Evolutionary conservation across 2,329 filamentous ascomycete species (phyloP), one percentile per base, ranked within the genome.

Genomic region (Botrytis galanthina): DNA sequence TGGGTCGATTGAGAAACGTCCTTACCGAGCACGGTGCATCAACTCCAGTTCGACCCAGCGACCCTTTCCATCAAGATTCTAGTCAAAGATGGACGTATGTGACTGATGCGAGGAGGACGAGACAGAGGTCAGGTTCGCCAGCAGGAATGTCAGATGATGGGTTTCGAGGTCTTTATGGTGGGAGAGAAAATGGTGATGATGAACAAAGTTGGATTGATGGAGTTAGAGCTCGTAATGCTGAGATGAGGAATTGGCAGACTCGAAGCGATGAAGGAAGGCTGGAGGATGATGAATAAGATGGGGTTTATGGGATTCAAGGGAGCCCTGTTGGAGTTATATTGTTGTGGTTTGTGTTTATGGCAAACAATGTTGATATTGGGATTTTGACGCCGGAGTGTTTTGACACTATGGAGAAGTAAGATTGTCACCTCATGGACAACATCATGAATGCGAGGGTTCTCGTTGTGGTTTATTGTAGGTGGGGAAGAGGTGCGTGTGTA

Each of bases 131-230:
- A 22, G 78, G 76, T 37, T 84, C 82, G 46, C 83, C 84, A 4
- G 70, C 76, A 46, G 83, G 83, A n/a, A 74, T 86, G 69, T 78
- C 80, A 42, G 82, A 81, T n/a, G 81, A 82, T n/a, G 84, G 85
- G 0, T 85, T 85, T 74, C 79, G 79, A 75, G 84, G 86, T 20
- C 79, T 87, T 37, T 85, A 87, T 75, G 84, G 84, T 35, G 86
- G 85, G 20, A 80, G 80, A 66, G 86, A 87, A 78, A 88, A 87
- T 78, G 80, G 81, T 2, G 84, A 85, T 60, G 85, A 86, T 72
- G 78, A 81, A 61, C 76, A 75, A 48, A 78, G 76, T 37, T 80
- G 79, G 78, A 72, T 75, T 54, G 78, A 80, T 32, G 79, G 79
- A 8, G 82, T 82, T 70, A 79, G 84, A 70, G 82, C 82, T 71